Evolutionary conservation across 2,329 filamentous ascomycete species (phyloP).

Genomic region (Trichoderma aggressivum): DNA sequence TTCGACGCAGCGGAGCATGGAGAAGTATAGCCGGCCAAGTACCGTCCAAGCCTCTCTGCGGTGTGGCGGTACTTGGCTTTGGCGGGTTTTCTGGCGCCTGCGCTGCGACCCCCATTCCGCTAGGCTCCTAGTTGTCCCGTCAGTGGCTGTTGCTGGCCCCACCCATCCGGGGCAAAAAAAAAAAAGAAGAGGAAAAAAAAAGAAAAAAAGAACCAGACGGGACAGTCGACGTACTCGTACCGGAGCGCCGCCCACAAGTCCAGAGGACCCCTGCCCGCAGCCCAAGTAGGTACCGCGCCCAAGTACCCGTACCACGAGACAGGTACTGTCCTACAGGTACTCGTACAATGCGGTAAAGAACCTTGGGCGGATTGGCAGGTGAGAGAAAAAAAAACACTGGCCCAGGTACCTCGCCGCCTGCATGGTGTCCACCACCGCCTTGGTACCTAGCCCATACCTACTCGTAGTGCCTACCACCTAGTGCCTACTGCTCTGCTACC

Average conservation of each 20-base stretch:
- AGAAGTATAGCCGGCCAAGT: not conserved
- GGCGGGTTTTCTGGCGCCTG: not conserved
- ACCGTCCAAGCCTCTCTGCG: not conserved
- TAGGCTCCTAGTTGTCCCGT: constrained; percentile 20
- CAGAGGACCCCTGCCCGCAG: not conserved
- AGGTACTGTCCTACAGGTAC: not conserved
- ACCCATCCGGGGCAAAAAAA: constrained; percentile 7
- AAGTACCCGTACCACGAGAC: not conserved
- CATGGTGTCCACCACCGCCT: not conserved
- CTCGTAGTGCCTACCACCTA: not conserved
- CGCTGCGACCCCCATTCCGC: constrained; percentile 15
- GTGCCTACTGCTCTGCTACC: not conserved
- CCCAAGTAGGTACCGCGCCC: not conserved
- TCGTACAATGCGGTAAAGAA: constrained; percentile 10
- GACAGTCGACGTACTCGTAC: not conserved
- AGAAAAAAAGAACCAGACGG: not conserved
- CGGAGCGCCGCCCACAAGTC: not conserved
- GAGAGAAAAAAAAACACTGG: constrained; percentile 11
- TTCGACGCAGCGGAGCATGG: not conserved
- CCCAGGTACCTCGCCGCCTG: constrained; percentile 18
- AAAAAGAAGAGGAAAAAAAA: not conserved
- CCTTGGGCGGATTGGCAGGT: constrained; percentile 10
- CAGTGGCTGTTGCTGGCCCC: constrained; percentile 17
- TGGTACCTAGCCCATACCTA: not conserved
- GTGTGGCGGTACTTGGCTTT: not conserved